Base-by-base conservation (phyloP, 805 yeast genomes). In the Candida manassasensis region DNA sequence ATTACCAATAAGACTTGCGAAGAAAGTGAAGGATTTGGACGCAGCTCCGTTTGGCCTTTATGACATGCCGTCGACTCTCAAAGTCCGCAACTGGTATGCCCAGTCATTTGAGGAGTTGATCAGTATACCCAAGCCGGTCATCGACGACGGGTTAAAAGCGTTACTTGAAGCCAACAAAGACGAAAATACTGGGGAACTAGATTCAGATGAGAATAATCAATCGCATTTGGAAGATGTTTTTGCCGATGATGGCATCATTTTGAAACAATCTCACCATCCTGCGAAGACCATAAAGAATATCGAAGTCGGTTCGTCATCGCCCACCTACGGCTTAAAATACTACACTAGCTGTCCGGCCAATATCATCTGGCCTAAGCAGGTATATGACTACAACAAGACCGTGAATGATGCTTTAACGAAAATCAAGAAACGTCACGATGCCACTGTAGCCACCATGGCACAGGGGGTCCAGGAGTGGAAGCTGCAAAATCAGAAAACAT, bases 381-480 rank as follows among this genome's bases (percentile, higher is more conserved):
- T 84, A 21, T 73, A 74, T 45, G 76, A 75, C 40, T 88, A 81
- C 60, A 88, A 84, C 57, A 73, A 73, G 49, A 44, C 55, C 10
- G 90, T 86, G 8, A 76, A 79, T 29, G 79, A 79, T 27, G 67
- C 84, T 0, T 66, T 87, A 41, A 72, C 75, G 34, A 76, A 71
- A 41, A 87, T 87, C 58, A 88, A 87, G 53, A 76, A 73, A 44
- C 68, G 96, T 21, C 96, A 87, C 56, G 96, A 88, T 57, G 95
- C 95, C 6, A 89, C 95, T 0, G 96, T 88, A 12, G 81, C 94
- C 11, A 86, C 96, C 0, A 81, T 88, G 51, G 95, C 95, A 1
- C 86, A 85, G 45, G 96, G 96, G 22, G 95, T 88, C 6, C 81
- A 82, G 49, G 94, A 86, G 55, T 88, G 96, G 94, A 87, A 87